Base-by-base conservation (phyloP, 192 early-diverging fungal genomes). In the Coemansia sp. region DNA sequence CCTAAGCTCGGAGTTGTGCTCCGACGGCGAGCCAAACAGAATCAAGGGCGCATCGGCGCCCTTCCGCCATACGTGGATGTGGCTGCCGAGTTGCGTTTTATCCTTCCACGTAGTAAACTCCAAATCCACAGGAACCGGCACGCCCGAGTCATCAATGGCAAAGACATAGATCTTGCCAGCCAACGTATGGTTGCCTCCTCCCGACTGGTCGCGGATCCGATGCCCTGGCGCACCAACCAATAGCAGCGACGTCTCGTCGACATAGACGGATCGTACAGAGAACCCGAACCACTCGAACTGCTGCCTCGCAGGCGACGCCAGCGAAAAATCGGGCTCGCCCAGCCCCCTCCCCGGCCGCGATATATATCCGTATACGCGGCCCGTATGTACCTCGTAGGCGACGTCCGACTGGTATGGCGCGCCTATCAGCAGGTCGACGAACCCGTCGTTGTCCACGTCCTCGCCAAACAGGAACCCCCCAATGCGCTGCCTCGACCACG, bases 381-480 rank as follows among this genome's bases (percentile, higher is more conserved):
- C 89, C 1, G 74, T 66, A 68, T 89, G 75, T 40, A 53, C 53
- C 19, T 65, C 59, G 29, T 56, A 48, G 3, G 64, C 54, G 42
- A 56, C 7, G 33, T 69, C 68, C 6, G 76, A 72, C 53, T 80
- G 75, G 54, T 85, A 81, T 1, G 92, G 91, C 51, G 89, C 88
- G 7, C 88, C 91, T 21, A 92, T 70, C 0, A 92, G 41, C 29
- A 93, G 70, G 70, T 93, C 92, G n/a, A 63, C 72, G 35, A 66
- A 85, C 4, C 88, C 89, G 63, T 91, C 85, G 48, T 83, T 83
- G 57, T 90, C 79, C 37, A 92, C 44, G 74, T 94, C 91, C 45
- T 86, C 64, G 6, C 86, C 88, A 41, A 69, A 73, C 40, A 94
- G 33, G 8, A 78, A 71, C 7, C 70, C 72, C 34, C 79, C 75